These are phyloP conservation scores for Amesomyces nigricolor DNA, from an alignment of 2,329 filamentous ascomycete species.

Conservation along the genomic window DNA sequence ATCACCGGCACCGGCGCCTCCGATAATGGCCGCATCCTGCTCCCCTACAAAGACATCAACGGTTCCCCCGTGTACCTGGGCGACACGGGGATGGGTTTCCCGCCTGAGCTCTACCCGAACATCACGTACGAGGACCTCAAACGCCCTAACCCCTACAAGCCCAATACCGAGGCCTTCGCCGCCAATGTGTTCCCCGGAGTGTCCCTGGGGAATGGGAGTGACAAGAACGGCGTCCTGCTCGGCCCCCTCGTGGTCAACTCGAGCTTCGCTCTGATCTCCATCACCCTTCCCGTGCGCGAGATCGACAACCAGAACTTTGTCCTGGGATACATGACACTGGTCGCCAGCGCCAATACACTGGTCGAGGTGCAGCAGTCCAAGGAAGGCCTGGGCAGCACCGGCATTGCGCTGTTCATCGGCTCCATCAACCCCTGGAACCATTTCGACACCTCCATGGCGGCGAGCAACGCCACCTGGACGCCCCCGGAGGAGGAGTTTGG, in stretches of 20 bases:
- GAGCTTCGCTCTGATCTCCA: constrained; percentile 68
- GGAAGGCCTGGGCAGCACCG: constrained; percentile 66
- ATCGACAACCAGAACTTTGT: constrained; percentile 57
- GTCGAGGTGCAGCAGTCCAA: constrained; percentile 55
- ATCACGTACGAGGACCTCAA: constrained; percentile 57
- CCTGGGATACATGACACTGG: constrained; percentile 76
- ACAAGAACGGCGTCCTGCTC: constrained; percentile 58
- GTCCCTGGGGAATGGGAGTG: constrained; percentile 44
- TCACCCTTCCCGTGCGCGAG: constrained; percentile 74
- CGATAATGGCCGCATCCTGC: constrained; percentile 43
- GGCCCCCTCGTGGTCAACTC: constrained; percentile 70
- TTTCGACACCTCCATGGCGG: constrained; percentile 43
- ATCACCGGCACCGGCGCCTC: constrained; percentile 49
- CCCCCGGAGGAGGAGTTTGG: constrained; percentile 37
- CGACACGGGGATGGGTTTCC: constrained; percentile 60
- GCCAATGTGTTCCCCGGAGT: constrained; percentile 48
- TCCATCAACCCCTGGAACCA: constrained; percentile 61
- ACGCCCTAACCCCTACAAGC: constrained; percentile 36
- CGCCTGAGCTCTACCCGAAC: constrained; percentile 69
- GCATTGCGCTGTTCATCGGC: constrained; percentile 65
- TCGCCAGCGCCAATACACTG: constrained; percentile 63
- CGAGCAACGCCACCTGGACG: constrained; percentile 43
- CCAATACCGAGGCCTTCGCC: constrained; percentile 37
- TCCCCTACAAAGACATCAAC: constrained; percentile 57
- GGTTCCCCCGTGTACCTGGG: constrained; percentile 57